Evolutionary conservation across 305 asterid genomes (phyloP), one percentile per base, ranked within the genome.

Genomic region (Solanum chacoense): DNA sequence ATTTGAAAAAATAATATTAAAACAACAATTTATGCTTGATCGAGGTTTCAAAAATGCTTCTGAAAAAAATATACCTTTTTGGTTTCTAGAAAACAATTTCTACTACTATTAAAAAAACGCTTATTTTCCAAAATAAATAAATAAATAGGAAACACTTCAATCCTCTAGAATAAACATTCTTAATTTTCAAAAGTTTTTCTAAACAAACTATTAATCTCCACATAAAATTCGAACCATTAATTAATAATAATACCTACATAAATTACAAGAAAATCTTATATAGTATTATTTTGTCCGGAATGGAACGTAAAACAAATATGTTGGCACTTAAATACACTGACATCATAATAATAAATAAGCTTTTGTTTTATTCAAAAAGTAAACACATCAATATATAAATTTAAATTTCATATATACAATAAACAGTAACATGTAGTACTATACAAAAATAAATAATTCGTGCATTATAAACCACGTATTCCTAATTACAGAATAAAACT

Each of bases 31-130:
- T 20, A 0, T 75, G 4, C 6, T 35, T 20, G 31, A 11, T 3
- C 8, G 28, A 35, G 18, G 40, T 11, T 76, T 14, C 6, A 76
- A 35, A 36, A 35, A 35, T 35, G 3, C 12, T 76, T 35, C 0
- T 9, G 1, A 31, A 16, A 1, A 4, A 73, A 13, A 4, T 3
- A 7, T 20, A 55, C 2, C 0, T 31, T 8, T 16, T 1, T 0
- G 2, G 22, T 9, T 75, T 34, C 28, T 5, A 8, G 0, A 34
- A 32, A 9, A 29, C n/a, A 7, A 29, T 20, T 72, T 29, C 0
- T 72, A 18, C 11, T 71, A 6, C 77, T 71, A 28, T 28, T 45
- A 1, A 36, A 36, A 28, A 13, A 28, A 13, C 36, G 1, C 22
- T 28, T 13, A 3, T 13, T 28, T 71, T 71, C 8, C 3, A 11